Conservation (phyloP, 129 eudicot genomes). For the Helianthus annuus region HanXRQr2.0-SUNRISE NC_035443.2:61265841-61266340, state of each 20-base stretch:
- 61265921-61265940: background rate
- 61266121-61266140: background rate
- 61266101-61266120: background rate
- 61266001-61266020: constrained; percentile 7
- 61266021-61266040: constrained; percentile 1
- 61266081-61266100: background rate
- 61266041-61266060: background rate
- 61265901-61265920: background rate
- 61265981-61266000: constrained; percentile 1
- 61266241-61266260: background rate
- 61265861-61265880: background rate
- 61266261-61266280: background rate
- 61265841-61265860: background rate
- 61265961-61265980: constrained; percentile 1
- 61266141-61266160: background rate
- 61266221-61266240: background rate
- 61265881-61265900: background rate
- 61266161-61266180: background rate
- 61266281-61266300: too few species aligned
- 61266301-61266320: background rate
- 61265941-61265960: constrained; percentile 3
- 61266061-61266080: constrained; percentile 9
- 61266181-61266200: too few species aligned
- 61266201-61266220: background rate
- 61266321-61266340: background rate